Percentiles rank a stretch among this genome's conserved stretches.
Conservation (phyloP, 306 rosid species). For the Ammopiptanthus mongolicus region DNA sequence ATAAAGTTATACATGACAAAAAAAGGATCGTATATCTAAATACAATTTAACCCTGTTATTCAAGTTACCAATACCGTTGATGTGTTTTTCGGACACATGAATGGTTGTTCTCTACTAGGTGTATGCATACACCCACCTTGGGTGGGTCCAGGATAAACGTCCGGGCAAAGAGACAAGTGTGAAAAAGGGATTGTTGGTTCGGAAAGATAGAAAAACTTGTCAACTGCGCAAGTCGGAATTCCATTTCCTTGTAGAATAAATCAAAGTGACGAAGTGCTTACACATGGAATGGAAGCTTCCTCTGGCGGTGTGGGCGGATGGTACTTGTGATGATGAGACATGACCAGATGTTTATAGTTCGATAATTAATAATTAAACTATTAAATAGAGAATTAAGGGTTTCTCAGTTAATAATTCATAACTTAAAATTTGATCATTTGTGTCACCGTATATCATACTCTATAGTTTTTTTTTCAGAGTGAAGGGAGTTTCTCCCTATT, state of each 20-base stretch:
- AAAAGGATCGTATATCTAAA: too few species aligned
- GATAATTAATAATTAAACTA: too few species aligned
- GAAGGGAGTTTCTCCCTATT: too few species aligned
- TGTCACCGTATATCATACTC: not conserved
- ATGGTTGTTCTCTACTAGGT: too few species aligned
- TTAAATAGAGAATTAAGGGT: not conserved
- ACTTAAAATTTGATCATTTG: not conserved
- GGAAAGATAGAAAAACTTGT: not conserved
- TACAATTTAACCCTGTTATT: too few species aligned
- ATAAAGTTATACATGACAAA: too few species aligned
- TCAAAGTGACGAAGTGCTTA: not conserved
- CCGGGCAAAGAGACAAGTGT: slow-evolving; percentile 20
- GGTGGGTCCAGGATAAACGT: too few species aligned
- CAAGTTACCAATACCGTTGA: too few species aligned
- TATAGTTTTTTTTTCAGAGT: too few species aligned
- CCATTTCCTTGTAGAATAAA: not conserved
- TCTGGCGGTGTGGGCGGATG: not conserved
- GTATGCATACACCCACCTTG: too few species aligned
- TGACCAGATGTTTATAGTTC: not conserved
- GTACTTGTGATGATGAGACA: not conserved
- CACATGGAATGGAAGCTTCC: slow-evolving; percentile 46
- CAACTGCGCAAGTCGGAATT: not conserved
- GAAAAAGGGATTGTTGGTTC: slow-evolving; percentile 14
- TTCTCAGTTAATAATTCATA: not conserved
- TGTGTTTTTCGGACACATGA: not conserved